Evolutionary conservation across 2,329 filamentous ascomycete genomes (phyloP).

Genomic region (Samsoniella hepiali): DNA sequence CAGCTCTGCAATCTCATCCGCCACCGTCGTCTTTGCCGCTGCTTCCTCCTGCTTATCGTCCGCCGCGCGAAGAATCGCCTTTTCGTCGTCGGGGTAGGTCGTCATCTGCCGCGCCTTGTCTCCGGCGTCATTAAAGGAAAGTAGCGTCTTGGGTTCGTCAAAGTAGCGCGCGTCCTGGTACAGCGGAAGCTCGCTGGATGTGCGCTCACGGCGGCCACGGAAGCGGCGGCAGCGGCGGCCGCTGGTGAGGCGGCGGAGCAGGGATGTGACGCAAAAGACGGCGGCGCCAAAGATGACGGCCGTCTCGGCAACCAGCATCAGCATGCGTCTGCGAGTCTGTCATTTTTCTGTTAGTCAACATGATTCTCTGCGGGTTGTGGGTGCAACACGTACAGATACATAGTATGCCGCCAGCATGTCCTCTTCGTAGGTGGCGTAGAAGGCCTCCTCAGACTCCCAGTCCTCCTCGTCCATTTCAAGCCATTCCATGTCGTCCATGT

Average conservation of each 20-base stretch:
- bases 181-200: neutral
- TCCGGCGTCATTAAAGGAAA: neutral
- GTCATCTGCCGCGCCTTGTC: neutral
- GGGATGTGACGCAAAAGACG: constrained; percentile 22
- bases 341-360: neutral
- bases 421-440: neutral
- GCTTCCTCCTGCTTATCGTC: neutral
- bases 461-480: neutral
- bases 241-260: constrained; percentile 21
- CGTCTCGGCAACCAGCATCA: constrained; percentile 28
- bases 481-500: constrained; percentile 2
- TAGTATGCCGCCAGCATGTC: neutral
- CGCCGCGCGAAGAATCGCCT: neutral
- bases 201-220: neutral
- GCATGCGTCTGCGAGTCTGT: constrained; percentile 10
- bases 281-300: constrained; percentile 40
- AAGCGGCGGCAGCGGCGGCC: constrained; percentile 18
- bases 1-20: constrained; percentile 39
- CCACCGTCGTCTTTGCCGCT: constrained; percentile 28
- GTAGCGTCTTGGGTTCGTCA: constrained; percentile 18
- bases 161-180: constrained; percentile 19
- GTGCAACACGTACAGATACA: constrained; percentile 2
- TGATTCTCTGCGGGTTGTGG: neutral
- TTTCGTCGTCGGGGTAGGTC: neutral
- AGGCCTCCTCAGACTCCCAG: neutral